Evolutionary conservation across 2,329 filamentous ascomycete genomes (phyloP).

Genomic region (Achaetomium macrosporum): DNA sequence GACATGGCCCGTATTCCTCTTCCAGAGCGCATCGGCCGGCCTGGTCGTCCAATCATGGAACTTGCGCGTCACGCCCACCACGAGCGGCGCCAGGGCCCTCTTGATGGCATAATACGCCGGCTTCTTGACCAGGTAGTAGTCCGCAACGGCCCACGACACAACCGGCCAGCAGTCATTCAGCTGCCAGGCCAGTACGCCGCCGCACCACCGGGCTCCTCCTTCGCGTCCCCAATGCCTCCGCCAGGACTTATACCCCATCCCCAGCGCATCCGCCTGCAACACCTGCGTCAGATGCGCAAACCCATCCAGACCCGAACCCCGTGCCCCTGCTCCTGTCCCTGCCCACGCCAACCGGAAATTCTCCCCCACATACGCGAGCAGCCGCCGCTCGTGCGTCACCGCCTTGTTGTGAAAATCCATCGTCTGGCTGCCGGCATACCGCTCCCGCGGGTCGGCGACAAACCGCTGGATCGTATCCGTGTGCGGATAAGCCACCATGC

Average conservation of each 20-base stretch:
- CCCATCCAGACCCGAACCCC: conserved; percentile 29
- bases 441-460: conserved; percentile 48
- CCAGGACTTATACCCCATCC: conserved; percentile 46
- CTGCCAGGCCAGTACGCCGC: conserved; percentile 63
- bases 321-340: too few relatives aligned
- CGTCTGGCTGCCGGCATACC: conserved; percentile 61
- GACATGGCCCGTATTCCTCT: conserved; percentile 33
- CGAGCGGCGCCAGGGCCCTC: conserved; percentile 54
- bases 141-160: conserved; percentile 59
- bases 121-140: conserved; percentile 59
- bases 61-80: conserved; percentile 48
- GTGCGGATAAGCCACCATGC: conserved; percentile 74
- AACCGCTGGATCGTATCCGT: conserved; percentile 64
- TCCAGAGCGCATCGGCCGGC: conserved; percentile 29
- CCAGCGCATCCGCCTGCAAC: conserved; percentile 45
- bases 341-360: conserved; percentile 53
- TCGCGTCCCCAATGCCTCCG: conserved; percentile 51
- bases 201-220: conserved; percentile 53
- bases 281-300: conserved; percentile 52
- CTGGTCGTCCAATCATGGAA: conserved; percentile 41
- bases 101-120: conserved; percentile 44
- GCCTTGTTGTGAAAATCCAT: conserved; percentile 80
- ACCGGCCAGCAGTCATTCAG: conserved; percentile 66
- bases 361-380: conserved; percentile 66
- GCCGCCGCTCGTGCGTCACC: conserved; percentile 62